Base-by-base conservation (phyloP, 2,329 filamentous ascomycete genomes). In the Decorospora gaudefroyi region DNA sequence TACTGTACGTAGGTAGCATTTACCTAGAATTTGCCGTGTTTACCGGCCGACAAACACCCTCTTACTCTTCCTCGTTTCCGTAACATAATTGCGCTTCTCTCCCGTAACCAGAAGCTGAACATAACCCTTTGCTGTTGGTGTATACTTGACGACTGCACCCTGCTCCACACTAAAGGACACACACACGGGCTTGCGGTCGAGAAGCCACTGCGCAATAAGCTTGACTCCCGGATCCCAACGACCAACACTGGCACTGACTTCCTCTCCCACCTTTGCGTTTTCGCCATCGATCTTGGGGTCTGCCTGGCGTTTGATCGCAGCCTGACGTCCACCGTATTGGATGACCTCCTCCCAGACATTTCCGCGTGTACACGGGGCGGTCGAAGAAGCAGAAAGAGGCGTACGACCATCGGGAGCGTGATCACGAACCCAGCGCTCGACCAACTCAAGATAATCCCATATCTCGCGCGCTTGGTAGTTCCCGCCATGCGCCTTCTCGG, bases 191-290 rank as follows among this genome's bases (percentile, higher is more conserved):
- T 59, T 58, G 2, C 64, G 58, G 42, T 68, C 51, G 1, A 70
- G 34, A 10, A 60, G 10, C 68, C 69, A 71, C 44, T 69, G 62
- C 26, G 62, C 69, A 22, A 59, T 48, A 0, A 72, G 52, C 29
- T 30, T 47, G 2, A 72, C 62, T 12, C 69, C 69, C 3, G 69
- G 69, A 48, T 72, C 69, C 69, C 69, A 72, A 1, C 62, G 54
- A 2, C 69, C 69, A 2, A 65, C 60, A 37, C 31, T 63, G 2
- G 55, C 51, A n/a, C 33, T 17, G 3, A 53, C 17, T 4, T 37
- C 26, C 7, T 40, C 31, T 3, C 37, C 49, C 2, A 55, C 44
- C 4, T 28, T 31, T n/a, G 37, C 42, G 10, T 42, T 40, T 4
- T 49, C 36, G 0, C 19, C 44, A 1, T 56, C 15, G 11, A 69